A percentile compares a stretch with the other conserved stretches of the same genome.
Evolutionary conservation across 305 asterid species (phyloP).

Genomic region (Plantago coronopus): DNA sequence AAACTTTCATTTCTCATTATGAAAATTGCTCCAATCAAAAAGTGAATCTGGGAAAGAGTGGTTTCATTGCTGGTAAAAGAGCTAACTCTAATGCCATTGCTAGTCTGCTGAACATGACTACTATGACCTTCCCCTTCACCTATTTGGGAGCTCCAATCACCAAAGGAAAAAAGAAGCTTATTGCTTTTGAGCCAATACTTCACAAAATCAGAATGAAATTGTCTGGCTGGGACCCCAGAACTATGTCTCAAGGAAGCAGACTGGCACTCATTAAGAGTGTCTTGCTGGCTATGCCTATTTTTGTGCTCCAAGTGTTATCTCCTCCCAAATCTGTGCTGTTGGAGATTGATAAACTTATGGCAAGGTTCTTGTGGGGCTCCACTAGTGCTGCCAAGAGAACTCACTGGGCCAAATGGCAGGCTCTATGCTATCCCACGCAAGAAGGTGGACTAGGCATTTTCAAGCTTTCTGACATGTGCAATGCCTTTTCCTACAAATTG

Average conservation of each 20-base stretch:
- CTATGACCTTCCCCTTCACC: background rate
- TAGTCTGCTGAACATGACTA: background rate
- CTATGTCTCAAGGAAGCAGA: background rate
- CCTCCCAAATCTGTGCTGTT: background rate
- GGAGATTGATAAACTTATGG: background rate
- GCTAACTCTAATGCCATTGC: background rate
- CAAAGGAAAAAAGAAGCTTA: background rate
- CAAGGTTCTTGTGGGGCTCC: background rate
- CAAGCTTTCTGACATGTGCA: background rate
- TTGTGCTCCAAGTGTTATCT: background rate
- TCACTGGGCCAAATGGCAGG: background rate
- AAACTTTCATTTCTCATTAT: background rate
- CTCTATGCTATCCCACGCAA: background rate
- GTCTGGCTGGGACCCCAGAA: background rate
- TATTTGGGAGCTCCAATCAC: background rate
- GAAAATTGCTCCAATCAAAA: background rate
- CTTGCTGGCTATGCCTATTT: background rate
- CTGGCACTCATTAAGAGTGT: background rate
- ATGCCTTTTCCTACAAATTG: background rate
- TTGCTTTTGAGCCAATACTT: background rate
- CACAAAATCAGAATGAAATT: background rate
- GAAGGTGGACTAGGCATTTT: background rate
- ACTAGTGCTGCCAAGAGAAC: background rate
- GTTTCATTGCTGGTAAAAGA: background rate
- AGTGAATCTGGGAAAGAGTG: background rate